Base-by-base conservation (phyloP, 2,329 filamentous ascomycete species). In the Neofusicoccum sp. region DNA sequence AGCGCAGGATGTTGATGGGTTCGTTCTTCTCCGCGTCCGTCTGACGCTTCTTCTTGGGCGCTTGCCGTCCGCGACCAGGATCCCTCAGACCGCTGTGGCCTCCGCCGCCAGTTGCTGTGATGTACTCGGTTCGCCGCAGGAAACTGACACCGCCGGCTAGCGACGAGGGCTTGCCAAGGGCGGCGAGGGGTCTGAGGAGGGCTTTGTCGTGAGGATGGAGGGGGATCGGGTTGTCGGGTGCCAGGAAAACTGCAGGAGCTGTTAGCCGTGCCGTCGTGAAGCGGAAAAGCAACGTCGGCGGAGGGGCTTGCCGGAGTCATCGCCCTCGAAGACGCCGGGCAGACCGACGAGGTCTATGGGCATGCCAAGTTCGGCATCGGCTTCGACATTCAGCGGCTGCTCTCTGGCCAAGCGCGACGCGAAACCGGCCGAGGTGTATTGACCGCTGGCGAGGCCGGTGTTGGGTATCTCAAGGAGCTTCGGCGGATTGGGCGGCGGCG, bases 381-480 rank as follows among this genome's bases (percentile, higher is more conserved):
- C 92, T 77, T 99, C 95, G 63, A 99, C 95, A 72, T 97, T 98
- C 51, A 96, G 82, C 57, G 93, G 90, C 79, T 98, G 95, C 71
- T 96, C 92, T 70, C 93, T 84, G 16, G 90, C 91, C 67, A 99
- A 81, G 65, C 91, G 87, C 47, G 93, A 95, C 31, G 93, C 92
- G 79, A 96, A 99, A 24, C 88, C 88, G 1, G 95, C 91, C 3
- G 88, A 91, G 33, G 95, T 96, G 77, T 97, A 98, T 73, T 96
- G 90, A 62, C 89, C 89, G 67, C 87, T 90, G 41, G 90, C 84
- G 14, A 98, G 84, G 43, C 95, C 95, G 61, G 91, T 95, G 70
- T 96, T 96, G 9, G 95, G 93, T 63, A 99, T 96, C 66, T 98
- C 91, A 68, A 99, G 89, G 64, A 99, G 88, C 82, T 99, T 99